phyloP scores from a whole-genome alignment of 75 land plant species.

The Pinus tabuliformis region DNA sequence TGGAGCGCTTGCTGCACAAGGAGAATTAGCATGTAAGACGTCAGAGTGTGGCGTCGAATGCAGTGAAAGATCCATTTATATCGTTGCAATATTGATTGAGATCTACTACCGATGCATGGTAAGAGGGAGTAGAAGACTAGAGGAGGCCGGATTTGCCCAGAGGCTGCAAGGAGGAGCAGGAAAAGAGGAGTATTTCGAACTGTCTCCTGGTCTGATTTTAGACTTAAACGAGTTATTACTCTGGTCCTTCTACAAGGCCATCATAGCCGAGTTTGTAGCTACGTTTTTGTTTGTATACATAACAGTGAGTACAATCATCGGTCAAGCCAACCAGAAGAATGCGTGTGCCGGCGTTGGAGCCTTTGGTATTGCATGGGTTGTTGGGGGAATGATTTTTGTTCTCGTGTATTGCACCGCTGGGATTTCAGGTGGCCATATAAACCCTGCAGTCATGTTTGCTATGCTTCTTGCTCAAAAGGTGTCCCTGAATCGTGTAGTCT shows the following conservation, averaged over 20 bases:
- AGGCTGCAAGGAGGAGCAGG: too few relatives aligned
- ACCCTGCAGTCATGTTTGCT: slow-evolving; percentile 83
- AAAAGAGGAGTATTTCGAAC: too few relatives aligned
- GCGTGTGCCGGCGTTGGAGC: neutral
- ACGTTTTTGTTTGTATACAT: slow-evolving; percentile 12
- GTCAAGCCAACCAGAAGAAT: neutral
- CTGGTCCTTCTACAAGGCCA: slow-evolving; percentile 19
- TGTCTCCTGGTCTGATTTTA: slow-evolving; percentile 8
- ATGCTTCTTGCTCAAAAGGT: slow-evolving; percentile 68
- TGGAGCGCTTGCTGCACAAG: too few relatives aligned
- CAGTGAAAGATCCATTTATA: too few relatives aligned
- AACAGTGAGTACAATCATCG: slow-evolving; percentile 8
- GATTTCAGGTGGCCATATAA: slow-evolving; percentile 71
- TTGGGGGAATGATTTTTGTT: slow-evolving; percentile 23
- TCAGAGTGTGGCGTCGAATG: too few relatives aligned
- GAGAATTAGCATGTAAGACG: too few relatives aligned
- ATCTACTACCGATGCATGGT: too few relatives aligned
- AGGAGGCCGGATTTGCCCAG: too few relatives aligned
- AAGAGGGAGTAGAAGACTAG: too few relatives aligned
- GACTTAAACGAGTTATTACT: neutral
- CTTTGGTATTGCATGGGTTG: slow-evolving; percentile 14
- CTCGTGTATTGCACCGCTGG: slow-evolving; percentile 26
- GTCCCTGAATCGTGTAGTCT: slow-evolving; percentile 47
- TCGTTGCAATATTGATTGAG: too few relatives aligned
- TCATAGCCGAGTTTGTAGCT: slow-evolving; percentile 18